Evolutionary conservation across 345 rosid species (phyloP), one percentile per base, ranked within the genome.

Genomic region (Erodium maritimum): DNA sequence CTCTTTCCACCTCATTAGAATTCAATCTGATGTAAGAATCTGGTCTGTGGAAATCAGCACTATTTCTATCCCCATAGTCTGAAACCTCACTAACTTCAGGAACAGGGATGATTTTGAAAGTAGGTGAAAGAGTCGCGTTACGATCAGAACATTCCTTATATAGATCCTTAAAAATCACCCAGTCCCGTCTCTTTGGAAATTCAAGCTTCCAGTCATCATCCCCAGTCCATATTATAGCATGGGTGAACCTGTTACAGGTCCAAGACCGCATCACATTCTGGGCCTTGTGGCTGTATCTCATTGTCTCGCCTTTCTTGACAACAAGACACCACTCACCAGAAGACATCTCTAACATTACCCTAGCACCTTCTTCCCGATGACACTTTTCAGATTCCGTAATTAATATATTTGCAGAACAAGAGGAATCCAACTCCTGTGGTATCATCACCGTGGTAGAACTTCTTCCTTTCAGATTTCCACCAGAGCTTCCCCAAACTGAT

Each of bases 181-280:
- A 94, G 61, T 94, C 86, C 24, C 76, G 84, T 53, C 80, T 63
- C 46, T 73, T 69, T 14, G 80, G 66, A 65, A 94, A 94, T 79
- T 94, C 99, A 29, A 94, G 80, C 75, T 80, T 94, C 97, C 95
- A 87, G 56, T 72, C 78, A 42, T 78, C 82, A 72, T 82, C 88
- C 58, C 76, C 86, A 0, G 75, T 57, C 99, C 97, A 94, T 25
- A 85, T 68, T 55, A 71, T 59, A 66, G 79, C 77, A 72, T 83
- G 91, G 55, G 84, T 83, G 67, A 80, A 54, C 18, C 93, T 82
- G 72, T 90, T 94, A 57, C 53, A 20, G 33, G 86, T 64, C 53
- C 69, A 66, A 42, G 91, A 85, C 68, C 82, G 83, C 88, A 90
- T 85, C 46, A 60, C 67, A 63, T 77, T 82, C 29, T 65, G 75